Conservation (phyloP, 495 filamentous ascomycete genomes). For the Viridothelium virens region DNA sequence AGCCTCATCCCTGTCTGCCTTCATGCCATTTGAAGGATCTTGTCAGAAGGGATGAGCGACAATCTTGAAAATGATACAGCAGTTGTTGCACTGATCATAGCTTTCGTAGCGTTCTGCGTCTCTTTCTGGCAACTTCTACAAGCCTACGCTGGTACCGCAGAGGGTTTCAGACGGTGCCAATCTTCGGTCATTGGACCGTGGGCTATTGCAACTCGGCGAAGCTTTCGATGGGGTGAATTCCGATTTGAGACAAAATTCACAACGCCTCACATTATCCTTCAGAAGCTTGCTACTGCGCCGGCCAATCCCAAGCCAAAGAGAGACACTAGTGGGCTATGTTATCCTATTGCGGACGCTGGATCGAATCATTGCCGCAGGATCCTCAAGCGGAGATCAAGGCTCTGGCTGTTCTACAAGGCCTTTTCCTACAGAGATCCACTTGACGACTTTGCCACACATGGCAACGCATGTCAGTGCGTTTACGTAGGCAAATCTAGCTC, state of each 20-base stretch:
- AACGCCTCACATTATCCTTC: slow-evolving; percentile 1
- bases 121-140: background rate
- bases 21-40: background rate
- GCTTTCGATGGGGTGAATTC: background rate
- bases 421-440: background rate
- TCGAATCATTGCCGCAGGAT: background rate
- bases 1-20: background rate
- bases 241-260: slow-evolving; percentile 8
- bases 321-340: background rate
- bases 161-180: background rate
- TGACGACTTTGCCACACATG: background rate
- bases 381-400: background rate
- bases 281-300: background rate
- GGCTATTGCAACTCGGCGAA: slow-evolving; percentile 1
- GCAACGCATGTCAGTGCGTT: background rate
- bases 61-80: background rate
- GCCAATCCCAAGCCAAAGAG: background rate
- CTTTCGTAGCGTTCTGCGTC: background rate
- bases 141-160: background rate
- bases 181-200: slow-evolving; percentile 5
- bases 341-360: slow-evolving; percentile 2
- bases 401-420: background rate
- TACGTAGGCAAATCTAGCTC: background rate
- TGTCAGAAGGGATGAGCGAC: background rate
- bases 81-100: background rate